Percentiles rank a stretch among this genome's conserved stretches.
Evolutionary conservation across 2,329 filamentous ascomycete species (phyloP).

Genomic region (Akanthomyces lecanii): DNA sequence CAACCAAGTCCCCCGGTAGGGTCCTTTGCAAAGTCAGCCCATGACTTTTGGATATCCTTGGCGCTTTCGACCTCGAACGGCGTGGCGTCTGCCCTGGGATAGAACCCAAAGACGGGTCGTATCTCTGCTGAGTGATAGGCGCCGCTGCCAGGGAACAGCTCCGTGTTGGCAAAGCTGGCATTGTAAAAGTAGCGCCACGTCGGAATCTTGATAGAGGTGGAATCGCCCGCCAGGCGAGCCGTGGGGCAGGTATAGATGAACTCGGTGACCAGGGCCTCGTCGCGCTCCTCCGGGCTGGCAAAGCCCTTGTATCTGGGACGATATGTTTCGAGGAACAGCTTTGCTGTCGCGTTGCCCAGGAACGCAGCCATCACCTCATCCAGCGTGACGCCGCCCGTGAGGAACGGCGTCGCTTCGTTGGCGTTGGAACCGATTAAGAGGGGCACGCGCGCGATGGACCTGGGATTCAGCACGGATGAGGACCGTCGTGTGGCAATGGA

Average conservation of each 20-base stretch:
- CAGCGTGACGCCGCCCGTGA: background rate
- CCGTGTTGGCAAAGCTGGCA: constrained; percentile 45
- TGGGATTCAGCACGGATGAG: background rate
- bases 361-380: background rate
- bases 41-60: constrained; percentile 26
- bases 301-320: constrained; percentile 5
- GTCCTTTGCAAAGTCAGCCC: constrained; percentile 28
- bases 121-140: constrained; percentile 46
- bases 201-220: constrained; percentile 30
- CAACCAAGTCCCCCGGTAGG: constrained; percentile 26
- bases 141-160: constrained; percentile 33
- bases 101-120: constrained; percentile 40
- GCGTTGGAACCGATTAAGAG: constrained; percentile 15
- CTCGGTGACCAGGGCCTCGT: constrained; percentile 23
- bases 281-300: constrained; percentile 16
- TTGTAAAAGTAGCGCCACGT: constrained; percentile 45
- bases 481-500: constrained; percentile 19
- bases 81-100: constrained; percentile 20
- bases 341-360: background rate
- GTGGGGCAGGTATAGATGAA: constrained; percentile 23
- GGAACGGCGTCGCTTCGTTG: constrained; percentile 11
- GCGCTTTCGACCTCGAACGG: constrained; percentile 22
- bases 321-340: background rate
- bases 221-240: constrained; percentile 28
- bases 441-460: constrained; percentile 10